Evolutionary conservation across 345 rosid species (phyloP).

Genomic region (Eucalyptus shirleyi): DNA sequence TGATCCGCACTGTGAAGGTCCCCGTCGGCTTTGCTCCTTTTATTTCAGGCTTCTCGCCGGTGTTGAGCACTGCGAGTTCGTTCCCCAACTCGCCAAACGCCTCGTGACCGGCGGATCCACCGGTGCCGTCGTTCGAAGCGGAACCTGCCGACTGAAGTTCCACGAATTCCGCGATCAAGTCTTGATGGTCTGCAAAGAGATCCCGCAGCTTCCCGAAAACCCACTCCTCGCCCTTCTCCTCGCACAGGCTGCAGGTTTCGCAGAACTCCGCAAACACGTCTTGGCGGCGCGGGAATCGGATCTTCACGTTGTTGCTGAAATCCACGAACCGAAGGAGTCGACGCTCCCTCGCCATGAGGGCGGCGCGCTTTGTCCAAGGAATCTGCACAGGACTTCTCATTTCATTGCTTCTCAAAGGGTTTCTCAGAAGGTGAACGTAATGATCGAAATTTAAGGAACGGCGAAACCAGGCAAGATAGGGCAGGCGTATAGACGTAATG

Average conservation of each 20-base stretch:
- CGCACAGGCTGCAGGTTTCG: background rate
- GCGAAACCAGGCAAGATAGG: background rate
- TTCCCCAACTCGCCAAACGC: background rate
- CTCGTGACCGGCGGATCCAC: background rate
- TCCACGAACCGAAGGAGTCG: background rate
- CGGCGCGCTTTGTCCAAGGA: background rate
- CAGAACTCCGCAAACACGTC: background rate
- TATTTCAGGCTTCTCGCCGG: background rate
- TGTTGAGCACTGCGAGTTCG: background rate
- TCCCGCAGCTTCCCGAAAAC: background rate
- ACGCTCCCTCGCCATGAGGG: background rate
- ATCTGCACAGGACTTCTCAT: background rate
- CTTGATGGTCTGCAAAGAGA: background rate
- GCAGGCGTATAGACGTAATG: background rate
- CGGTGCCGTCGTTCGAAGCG: background rate
- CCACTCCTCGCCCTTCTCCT: background rate
- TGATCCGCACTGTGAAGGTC: background rate
- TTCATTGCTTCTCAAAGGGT: background rate
- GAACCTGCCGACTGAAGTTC: background rate
- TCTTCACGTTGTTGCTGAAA: background rate
- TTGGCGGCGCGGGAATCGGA: background rate
- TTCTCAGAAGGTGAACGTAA: background rate
- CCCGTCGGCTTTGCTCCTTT: background rate
- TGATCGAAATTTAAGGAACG: background rate
- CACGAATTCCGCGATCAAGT: background rate